Evolutionary conservation across 139 green algal genomes (phyloP), one percentile per base, ranked within the genome.

Genomic region (Chlamydomonas asymmetrica): DNA sequence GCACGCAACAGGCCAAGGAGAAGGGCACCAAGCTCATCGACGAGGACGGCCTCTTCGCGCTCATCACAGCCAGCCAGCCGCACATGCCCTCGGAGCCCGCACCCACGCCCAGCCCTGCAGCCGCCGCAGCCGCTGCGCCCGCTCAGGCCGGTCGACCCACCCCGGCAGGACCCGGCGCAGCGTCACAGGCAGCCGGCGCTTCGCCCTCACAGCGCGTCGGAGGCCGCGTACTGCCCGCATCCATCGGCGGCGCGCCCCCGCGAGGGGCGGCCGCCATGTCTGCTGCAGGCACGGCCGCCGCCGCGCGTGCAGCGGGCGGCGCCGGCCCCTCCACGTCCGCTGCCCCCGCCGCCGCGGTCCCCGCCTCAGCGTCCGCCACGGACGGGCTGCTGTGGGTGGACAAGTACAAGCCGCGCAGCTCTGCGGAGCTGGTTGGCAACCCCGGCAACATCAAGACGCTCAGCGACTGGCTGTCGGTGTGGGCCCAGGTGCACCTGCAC

Each of bases 391-490:
- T 98, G 68, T 98, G 95, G 95, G 93, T 97, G 32, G 91, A 97
- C 80, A 98, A 97, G 83, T 95, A 94, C 86, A 92, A 92, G 79
- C 96, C 96, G 3, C 75, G 80, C 34, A 81, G 49, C 25, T 81
- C 80, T 0, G 34, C n/a, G 2, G 94, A 99, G 70, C 85, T 99
- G 20, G 89, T 98, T 20, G 96, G 93, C 49, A 99, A 99, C 78
- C 38, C 67, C n/a, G 79, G 35, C 22, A 35, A 89, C n/a, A 73
- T 96, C 8, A 74, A 63, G 10, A 83, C 79, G 3, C 75, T 97
- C 23, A 35, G 76, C 4, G 25, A 71, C n/a, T 98, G 89, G 89
- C 89, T 98, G 32, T 23, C 60, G 2, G 63, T 82, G 22, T 97
- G 93, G 94, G 84, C 95, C 22, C 90, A 98, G 80, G 74, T 74